phyloP scores from a whole-genome alignment of 495 filamentous ascomycete genomes.

The Hypoxylon lenormandii region DNA sequence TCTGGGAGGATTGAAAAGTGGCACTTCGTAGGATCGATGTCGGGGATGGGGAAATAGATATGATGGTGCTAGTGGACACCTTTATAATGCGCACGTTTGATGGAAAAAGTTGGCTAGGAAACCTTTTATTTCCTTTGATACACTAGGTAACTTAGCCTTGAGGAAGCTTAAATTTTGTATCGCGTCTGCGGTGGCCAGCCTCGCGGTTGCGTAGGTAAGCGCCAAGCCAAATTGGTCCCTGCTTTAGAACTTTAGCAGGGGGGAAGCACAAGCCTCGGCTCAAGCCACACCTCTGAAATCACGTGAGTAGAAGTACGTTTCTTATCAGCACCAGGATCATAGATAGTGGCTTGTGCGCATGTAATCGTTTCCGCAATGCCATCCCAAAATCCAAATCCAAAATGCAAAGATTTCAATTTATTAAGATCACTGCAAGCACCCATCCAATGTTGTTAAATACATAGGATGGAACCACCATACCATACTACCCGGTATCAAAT shows the following conservation, averaged over 20 bases:
- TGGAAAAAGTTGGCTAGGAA: conserved; percentile 4
- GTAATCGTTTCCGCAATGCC: too few species aligned
- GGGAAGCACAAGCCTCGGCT: not conserved
- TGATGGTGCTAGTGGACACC: not conserved
- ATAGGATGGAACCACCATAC: too few species aligned
- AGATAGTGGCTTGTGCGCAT: too few species aligned
- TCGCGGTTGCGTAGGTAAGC: conserved; percentile 1
- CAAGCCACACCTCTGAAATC: not conserved
- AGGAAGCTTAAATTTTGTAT: conserved; percentile 2
- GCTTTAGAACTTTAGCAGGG: not conserved
- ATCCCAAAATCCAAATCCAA: too few species aligned
- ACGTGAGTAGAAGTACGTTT: not conserved
- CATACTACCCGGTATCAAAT: too few species aligned
- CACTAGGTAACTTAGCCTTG: conserved; percentile 28
- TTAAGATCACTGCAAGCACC: too few species aligned
- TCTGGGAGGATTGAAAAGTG: not conserved
- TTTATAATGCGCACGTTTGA: not conserved
- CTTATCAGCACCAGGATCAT: too few species aligned
- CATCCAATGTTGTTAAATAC: too few species aligned
- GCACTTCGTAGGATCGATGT: not conserved
- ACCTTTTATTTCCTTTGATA: conserved; percentile 7
- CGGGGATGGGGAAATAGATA: not conserved
- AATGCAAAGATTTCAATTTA: too few species aligned
- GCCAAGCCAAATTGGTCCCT: not conserved
- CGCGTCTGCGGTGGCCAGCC: not conserved